phyloP scores from a whole-genome alignment of 257 asterid species.

The Solanum corneliomulleri region DNA sequence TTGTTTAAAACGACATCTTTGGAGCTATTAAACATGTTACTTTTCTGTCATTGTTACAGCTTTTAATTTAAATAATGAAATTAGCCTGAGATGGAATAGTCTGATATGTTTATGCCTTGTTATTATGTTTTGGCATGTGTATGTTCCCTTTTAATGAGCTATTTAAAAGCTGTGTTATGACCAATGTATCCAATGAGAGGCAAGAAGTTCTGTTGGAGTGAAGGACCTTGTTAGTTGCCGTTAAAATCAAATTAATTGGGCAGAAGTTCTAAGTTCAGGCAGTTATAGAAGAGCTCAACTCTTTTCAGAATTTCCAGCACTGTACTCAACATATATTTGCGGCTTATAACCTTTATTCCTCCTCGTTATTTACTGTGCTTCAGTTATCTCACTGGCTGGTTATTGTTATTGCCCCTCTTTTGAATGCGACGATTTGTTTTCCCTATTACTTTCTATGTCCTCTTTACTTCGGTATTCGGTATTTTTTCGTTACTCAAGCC shows the following conservation, averaged over 20 bases:
- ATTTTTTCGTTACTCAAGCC: neutral
- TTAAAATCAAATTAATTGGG: neutral
- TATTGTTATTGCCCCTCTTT: too few species aligned
- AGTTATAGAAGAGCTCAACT: neutral
- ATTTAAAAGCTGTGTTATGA: neutral
- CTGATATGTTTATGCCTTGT: neutral
- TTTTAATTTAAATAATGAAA: neutral
- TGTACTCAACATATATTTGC: neutral
- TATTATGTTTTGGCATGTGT: neutral
- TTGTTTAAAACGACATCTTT: neutral
- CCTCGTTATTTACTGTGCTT: too few species aligned
- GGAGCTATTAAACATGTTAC: neutral
- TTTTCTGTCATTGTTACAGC: neutral
- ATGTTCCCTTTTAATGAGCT: neutral
- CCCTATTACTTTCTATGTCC: neutral
- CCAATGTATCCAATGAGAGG: neutral
- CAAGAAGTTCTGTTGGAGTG: neutral
- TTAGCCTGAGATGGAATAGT: neutral
- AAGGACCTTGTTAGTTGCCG: neutral
- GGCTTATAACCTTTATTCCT: neutral
- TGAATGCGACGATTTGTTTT: too few species aligned
- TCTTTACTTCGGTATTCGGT: neutral
- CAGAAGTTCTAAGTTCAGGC: neutral
- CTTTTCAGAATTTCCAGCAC: neutral
- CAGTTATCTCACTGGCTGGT: too few species aligned